Evolutionary conservation across 1,139 yeast species (phyloP), one percentile per base, ranked within the genome.

Genomic region (Pichia sp.): DNA sequence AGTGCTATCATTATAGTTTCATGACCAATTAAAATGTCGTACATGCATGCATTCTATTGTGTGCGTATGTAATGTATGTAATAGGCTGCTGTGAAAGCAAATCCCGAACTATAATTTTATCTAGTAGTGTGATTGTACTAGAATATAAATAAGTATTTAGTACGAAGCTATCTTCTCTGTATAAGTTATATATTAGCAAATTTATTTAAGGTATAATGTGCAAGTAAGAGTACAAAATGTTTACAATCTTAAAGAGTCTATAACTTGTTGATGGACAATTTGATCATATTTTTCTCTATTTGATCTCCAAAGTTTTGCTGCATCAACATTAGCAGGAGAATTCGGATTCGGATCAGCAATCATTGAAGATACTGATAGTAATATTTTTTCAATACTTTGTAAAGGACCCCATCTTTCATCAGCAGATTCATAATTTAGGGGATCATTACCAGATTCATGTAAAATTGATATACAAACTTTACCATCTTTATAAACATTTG

Each of bases 401-500:
- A 92, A 92, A 0, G 98, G 98, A 7, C 95, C 85, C 98, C 98
- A 92, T 53, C 98, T 73, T 65, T 92, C 98, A 53, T 90, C 94
- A 0, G 97, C 96, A 30, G 87, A 67, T 63, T 92, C 98, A 65
- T 92, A 92, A 73, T 84, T 90, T 63, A 89, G 80, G 26, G 98
- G 97, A 64, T 92, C 98, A 58, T 90, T 96, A 11, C 98, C 98
- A 0, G 97, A 96, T 2, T 96, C 80, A 62, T 92, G 98, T 52
- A 92, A 71, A 49, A 92, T 92, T 25, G 96, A 87, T 45, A 92
- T 92, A 65, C 98, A 92, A 7, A 92, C 98, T 27, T 87, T 87
- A 2, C 98, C 98, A 62, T 90, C 95, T 45, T 87, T 80, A 62
- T 90, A 92, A 46, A 92, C 80, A 64, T 92, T 92, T 22, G 98